phyloP scores from a whole-genome alignment of 1,284 basidiomycete genomes.

The Rhodotorula sp. region DNA sequence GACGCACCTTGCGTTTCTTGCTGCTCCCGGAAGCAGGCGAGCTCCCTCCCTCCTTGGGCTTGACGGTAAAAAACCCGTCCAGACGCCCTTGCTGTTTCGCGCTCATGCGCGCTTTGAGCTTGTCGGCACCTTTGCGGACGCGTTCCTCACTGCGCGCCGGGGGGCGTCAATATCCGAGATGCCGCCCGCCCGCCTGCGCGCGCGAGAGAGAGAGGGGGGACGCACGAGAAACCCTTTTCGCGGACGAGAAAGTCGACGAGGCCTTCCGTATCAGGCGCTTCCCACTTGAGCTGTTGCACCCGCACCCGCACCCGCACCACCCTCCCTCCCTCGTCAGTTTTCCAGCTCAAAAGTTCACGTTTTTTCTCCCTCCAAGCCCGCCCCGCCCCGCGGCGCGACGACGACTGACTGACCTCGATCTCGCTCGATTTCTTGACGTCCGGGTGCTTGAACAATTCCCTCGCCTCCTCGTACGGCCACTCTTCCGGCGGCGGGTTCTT shows the following conservation, averaged over 20 bases:
- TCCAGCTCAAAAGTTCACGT: too few species aligned
- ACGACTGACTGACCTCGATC: slow-evolving; percentile 67
- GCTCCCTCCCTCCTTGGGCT: slow-evolving; percentile 21
- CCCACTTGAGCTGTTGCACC: slow-evolving; percentile 95
- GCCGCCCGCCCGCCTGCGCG: not conserved
- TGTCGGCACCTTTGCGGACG: slow-evolving; percentile 91
- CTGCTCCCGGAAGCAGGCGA: not conserved
- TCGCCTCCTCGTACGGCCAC: slow-evolving; percentile 96
- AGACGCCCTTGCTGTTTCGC: slow-evolving; percentile 94
- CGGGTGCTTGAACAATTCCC: slow-evolving; percentile 82
- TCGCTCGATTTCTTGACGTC: slow-evolving; percentile 83
- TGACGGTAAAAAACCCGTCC: slow-evolving; percentile 80
- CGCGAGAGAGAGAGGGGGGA: slow-evolving; percentile 6
- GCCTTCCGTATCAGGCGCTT: slow-evolving; percentile 86
- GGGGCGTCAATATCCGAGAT: not conserved
- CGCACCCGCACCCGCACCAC: not conserved
- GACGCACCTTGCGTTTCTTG: slow-evolving; percentile 28
- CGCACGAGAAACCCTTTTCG: slow-evolving; percentile 95
- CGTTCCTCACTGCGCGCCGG: slow-evolving; percentile 75
- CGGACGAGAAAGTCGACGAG: slow-evolving; percentile 90
- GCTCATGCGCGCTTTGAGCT: slow-evolving; percentile 79
- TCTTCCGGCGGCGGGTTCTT: slow-evolving; percentile 66
- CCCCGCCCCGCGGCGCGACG: not conserved
- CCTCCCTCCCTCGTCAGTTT: too few species aligned
- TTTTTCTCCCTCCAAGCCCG: too few species aligned